These are phyloP conservation scores for Brassica carinata DNA, from an alignment of 345 rosid species.

Conservation along the genomic window DNA sequence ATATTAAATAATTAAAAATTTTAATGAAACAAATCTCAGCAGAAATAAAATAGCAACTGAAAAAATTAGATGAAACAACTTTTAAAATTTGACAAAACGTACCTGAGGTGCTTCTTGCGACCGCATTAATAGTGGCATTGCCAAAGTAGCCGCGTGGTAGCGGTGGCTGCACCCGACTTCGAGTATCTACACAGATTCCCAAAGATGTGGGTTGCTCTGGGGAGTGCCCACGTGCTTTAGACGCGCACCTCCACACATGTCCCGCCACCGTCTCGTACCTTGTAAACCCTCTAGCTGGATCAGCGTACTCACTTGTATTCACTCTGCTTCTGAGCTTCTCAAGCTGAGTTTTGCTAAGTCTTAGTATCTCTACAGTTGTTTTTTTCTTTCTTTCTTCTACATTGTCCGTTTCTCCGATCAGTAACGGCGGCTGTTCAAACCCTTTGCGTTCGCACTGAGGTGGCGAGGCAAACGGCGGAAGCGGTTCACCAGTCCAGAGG, in stretches of 20 bases:
- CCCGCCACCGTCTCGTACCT: conserved; percentile 41
- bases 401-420: conserved; percentile 47
- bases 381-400: conserved; percentile 48
- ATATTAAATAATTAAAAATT: no score
- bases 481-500: conserved; percentile 46
- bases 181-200: conserved; percentile 51
- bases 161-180: conserved; percentile 49
- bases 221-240: conserved; percentile 41
- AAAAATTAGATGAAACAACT: not conserved
- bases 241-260: conserved; percentile 41
- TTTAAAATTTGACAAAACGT: conserved; percentile 9
- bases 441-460: conserved; percentile 42
- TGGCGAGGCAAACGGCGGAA: conserved; percentile 24
- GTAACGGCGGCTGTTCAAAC: conserved; percentile 50
- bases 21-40: no score
- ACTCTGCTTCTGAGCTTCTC: conserved; percentile 51
- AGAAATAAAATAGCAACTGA: not conserved
- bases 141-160: conserved; percentile 44
- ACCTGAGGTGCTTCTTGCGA: conserved; percentile 46
- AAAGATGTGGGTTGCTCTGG: conserved; percentile 53
- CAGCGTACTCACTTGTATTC: conserved; percentile 25
- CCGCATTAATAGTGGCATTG: conserved; percentile 52
- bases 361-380: conserved; percentile 51
- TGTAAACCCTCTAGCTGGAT: conserved; percentile 43
- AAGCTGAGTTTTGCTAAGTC: conserved; percentile 45